phyloP scores from a whole-genome alignment of 2,329 filamentous ascomycete genomes.

The Colletotrichum gigasporum region DNA sequence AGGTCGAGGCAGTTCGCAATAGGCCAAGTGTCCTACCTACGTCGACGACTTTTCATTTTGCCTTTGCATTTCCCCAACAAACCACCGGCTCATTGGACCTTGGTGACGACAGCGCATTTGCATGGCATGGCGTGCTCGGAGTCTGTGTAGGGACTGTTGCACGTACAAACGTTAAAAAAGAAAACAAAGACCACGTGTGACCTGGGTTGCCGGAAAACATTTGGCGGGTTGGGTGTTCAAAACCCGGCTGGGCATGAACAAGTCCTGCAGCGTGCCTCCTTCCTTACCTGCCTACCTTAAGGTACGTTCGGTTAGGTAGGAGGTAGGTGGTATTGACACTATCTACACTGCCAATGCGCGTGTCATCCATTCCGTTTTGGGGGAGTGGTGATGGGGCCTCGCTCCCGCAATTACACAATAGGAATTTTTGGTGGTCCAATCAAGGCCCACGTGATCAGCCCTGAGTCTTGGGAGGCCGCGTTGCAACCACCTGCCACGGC shows the following conservation, averaged over 20 bases:
- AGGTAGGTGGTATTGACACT: not conserved
- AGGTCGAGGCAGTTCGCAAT: too few species aligned
- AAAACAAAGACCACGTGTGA: not conserved
- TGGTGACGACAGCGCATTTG: too few species aligned
- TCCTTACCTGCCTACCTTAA: too few species aligned
- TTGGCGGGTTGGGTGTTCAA: not conserved
- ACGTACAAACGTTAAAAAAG: not conserved
- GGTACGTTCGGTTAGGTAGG: too few species aligned
- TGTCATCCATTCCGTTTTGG: slow-evolving; percentile 3
- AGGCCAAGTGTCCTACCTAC: too few species aligned
- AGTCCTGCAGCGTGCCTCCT: too few species aligned
- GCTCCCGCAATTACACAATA: not conserved
- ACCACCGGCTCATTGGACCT: too few species aligned
- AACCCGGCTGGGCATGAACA: not conserved
- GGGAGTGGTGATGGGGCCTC: not conserved
- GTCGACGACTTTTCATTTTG: not conserved
- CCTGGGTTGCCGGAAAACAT: not conserved
- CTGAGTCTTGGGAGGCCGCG: too few species aligned
- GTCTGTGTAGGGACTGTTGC: slow-evolving; percentile 11
- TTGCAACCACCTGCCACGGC: too few species aligned
- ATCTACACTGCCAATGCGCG: slow-evolving; percentile 13
- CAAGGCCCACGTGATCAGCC: not conserved
- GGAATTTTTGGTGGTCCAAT: not conserved
- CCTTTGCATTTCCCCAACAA: not conserved
- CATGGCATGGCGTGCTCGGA: slow-evolving; percentile 7